phyloP scores from a whole-genome alignment of 805 yeast genomes.

The Myxozyma geophila region DNA sequence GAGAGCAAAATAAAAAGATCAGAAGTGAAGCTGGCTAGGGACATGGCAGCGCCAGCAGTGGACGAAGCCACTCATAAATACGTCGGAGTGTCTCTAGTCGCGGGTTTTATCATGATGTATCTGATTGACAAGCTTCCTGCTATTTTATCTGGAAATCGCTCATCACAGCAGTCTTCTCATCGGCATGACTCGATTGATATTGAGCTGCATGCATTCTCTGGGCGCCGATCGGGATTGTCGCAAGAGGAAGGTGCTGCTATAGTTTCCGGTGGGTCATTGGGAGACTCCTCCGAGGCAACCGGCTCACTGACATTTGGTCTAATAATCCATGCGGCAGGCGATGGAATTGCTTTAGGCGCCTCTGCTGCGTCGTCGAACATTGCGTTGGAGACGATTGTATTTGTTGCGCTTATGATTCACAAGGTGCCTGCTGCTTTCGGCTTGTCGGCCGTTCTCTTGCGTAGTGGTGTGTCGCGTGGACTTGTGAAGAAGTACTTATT shows the following conservation, averaged over 20 bases:
- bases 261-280: background rate
- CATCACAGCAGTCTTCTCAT: background rate
- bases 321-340: constrained; percentile 68
- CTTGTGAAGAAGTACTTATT: constrained; percentile 54
- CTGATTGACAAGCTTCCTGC: constrained; percentile 52
- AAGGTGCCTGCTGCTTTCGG: constrained; percentile 79
- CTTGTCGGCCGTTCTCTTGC: constrained; percentile 58
- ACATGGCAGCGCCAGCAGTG: background rate
- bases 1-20: background rate
- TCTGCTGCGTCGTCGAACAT: constrained; percentile 51
- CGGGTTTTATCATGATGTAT: constrained; percentile 62
- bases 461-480: constrained; percentile 45
- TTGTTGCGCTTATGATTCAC: constrained; percentile 67
- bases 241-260: constrained; percentile 8
- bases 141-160: constrained; percentile 17
- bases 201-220: constrained; percentile 39
- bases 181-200: constrained; percentile 39
- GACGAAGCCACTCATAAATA: constrained; percentile 17
- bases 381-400: constrained; percentile 53
- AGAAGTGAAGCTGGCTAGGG: background rate
- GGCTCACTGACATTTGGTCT: constrained; percentile 62
- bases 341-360: constrained; percentile 75
- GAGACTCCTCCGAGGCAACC: background rate
- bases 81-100: constrained; percentile 55
- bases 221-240: background rate